A percentile compares a stretch with the other conserved stretches of the same genome.
Evolutionary conservation across 306 rosid species (phyloP).

Genomic region (Quercus bicolor): DNA sequence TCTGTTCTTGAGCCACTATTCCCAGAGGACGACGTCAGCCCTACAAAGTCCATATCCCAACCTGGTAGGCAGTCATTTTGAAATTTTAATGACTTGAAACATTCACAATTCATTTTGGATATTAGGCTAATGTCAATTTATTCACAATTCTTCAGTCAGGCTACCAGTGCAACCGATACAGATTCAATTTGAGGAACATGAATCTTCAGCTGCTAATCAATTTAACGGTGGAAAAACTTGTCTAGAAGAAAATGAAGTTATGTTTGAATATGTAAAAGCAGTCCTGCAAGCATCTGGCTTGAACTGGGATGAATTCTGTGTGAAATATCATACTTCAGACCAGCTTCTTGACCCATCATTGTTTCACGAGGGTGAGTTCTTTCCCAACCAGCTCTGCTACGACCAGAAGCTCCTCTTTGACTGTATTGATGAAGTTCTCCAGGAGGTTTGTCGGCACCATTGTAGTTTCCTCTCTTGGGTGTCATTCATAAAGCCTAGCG

Average conservation of each 20-base stretch:
- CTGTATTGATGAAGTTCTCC: slow-evolving; percentile 63
- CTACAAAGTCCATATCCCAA: slow-evolving; percentile 30
- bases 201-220: slow-evolving; percentile 40
- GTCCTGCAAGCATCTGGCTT: slow-evolving; percentile 65
- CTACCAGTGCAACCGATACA: slow-evolving; percentile 43
- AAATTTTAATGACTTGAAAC: neutral
- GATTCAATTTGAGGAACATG: slow-evolving; percentile 66
- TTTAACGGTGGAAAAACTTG: slow-evolving; percentile 33
- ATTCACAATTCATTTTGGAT: neutral
- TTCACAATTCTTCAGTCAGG: slow-evolving; percentile 49
- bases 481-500: slow-evolving; percentile 42
- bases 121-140: slow-evolving; percentile 21
- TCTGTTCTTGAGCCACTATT: slow-evolving; percentile 76
- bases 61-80: slow-evolving; percentile 41
- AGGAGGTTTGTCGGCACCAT: slow-evolving; percentile 54
- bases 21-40: slow-evolving; percentile 59
- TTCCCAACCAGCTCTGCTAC: slow-evolving; percentile 50
- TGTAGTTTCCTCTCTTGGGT: slow-evolving; percentile 56
- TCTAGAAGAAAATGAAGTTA: slow-evolving; percentile 45
- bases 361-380: slow-evolving; percentile 50
- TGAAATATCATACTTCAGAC: slow-evolving; percentile 64
- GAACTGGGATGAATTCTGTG: slow-evolving; percentile 54
- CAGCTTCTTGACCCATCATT: slow-evolving; percentile 62
- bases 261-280: slow-evolving; percentile 55
- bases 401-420: slow-evolving; percentile 67